phyloP scores from a whole-genome alignment of 1,284 basidiomycete species.

The Malassezia restricta region DNA sequence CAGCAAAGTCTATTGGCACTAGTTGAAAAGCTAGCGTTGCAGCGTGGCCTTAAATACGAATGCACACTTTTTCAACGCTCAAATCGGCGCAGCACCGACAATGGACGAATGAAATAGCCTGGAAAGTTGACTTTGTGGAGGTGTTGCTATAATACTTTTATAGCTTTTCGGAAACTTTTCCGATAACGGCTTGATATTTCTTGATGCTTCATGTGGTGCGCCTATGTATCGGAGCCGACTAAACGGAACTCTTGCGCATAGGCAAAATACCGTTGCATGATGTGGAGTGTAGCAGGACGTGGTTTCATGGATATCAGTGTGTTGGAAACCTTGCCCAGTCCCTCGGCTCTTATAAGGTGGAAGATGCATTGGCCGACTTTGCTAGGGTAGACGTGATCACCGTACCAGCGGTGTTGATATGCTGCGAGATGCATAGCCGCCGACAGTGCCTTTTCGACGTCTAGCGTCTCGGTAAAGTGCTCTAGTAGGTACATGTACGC shows the following conservation, averaged over 20 bases:
- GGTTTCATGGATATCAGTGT: conserved; percentile 73
- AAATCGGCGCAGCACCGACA: no score
- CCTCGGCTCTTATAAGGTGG: conserved; percentile 85
- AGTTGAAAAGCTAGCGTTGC: no score
- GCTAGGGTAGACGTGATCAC: conserved; percentile 64
- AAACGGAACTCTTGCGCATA: conserved; percentile 27
- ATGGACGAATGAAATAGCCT: no score
- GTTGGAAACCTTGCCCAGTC: conserved; percentile 84
- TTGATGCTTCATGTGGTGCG: no score
- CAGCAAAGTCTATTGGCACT: no score
- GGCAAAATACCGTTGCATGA: conserved; percentile 20
- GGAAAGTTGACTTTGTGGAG: no score
- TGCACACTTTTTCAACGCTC: no score
- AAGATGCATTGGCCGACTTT: conserved; percentile 77
- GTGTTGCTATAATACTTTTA: no score
- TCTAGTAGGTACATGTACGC: conserved; percentile 86
- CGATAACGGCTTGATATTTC: no score
- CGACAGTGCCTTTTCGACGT: conserved; percentile 77
- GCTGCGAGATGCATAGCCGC: conserved; percentile 82
- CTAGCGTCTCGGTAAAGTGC: conserved; percentile 84
- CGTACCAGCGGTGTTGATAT: conserved; percentile 60
- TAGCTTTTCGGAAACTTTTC: no score
- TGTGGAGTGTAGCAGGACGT: conserved; percentile 23
- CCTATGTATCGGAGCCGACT: conserved; percentile 7
- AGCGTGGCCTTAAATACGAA: no score